Percentiles rank a stretch among this genome's conserved stretches.
Evolutionary conservation across 441 rosid genomes (phyloP).

Genomic region (Lepidium campestre): DNA sequence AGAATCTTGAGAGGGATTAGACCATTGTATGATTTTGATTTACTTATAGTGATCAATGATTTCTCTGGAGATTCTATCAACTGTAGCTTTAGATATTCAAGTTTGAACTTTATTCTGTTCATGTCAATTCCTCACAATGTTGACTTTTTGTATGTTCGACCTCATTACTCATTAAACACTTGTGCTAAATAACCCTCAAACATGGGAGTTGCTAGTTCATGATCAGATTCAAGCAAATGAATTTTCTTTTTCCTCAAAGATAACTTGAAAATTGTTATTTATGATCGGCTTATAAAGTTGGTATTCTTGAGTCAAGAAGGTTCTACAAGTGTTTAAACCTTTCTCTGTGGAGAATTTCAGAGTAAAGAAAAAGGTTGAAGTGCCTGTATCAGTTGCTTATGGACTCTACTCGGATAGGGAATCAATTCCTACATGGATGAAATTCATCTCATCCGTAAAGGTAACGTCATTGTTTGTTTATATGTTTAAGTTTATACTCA

Average conservation of each 20-base stretch:
- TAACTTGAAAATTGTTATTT: neutral
- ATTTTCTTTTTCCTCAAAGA: neutral
- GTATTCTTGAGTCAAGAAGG: neutral
- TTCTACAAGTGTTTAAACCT: neutral
- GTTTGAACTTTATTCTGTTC: neutral
- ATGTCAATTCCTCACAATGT: neutral
- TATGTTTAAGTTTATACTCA: neutral
- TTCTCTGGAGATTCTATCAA: neutral
- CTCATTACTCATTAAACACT: no score
- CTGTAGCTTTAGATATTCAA: neutral
- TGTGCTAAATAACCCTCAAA: no score
- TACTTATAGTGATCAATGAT: neutral
- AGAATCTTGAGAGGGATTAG: neutral
- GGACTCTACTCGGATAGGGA: slow-evolving; percentile 68
- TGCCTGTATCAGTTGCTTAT: slow-evolving; percentile 72
- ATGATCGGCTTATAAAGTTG: neutral
- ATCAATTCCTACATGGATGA: slow-evolving; percentile 90
- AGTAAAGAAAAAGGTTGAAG: slow-evolving; percentile 72
- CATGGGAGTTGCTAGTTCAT: no score
- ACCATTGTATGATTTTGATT: neutral
- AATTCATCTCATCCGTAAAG: slow-evolving; percentile 88
- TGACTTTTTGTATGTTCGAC: neutral
- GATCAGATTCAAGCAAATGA: neutral
- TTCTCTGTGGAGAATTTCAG: slow-evolving; percentile 26
- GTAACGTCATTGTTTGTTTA: slow-evolving; percentile 17